Conservation (phyloP, 2,329 filamentous ascomycete genomes). For the Nigrograna mackinnonii region DNA sequence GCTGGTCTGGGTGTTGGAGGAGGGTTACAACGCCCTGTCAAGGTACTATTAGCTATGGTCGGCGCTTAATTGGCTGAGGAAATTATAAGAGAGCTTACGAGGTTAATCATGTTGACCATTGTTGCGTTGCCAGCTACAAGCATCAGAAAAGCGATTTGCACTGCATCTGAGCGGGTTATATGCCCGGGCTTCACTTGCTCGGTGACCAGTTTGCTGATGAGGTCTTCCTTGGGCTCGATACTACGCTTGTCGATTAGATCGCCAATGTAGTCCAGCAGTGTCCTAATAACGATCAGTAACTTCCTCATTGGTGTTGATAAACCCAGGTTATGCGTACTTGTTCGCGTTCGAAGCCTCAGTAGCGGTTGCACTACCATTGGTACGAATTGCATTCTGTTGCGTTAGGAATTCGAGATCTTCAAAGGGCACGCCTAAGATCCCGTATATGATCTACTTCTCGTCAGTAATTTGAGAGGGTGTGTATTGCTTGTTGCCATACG, state of each 20-base stretch:
- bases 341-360: constrained; percentile 52
- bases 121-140: constrained; percentile 58
- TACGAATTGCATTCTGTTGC: constrained; percentile 51
- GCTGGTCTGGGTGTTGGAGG: constrained; percentile 48
- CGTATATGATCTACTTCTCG: constrained; percentile 51
- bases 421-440: constrained; percentile 54
- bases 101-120: constrained; percentile 56
- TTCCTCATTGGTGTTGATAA: neutral
- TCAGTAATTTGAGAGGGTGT: neutral
- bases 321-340: constrained; percentile 26
- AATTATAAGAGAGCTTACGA: constrained; percentile 27
- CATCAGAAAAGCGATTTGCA: constrained; percentile 55
- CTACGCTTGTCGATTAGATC: constrained; percentile 47
- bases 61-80: neutral
- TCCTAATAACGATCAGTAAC: constrained; percentile 23
- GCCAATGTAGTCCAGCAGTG: constrained; percentile 51
- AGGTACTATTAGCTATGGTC: neutral
- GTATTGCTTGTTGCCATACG: constrained; percentile 25
- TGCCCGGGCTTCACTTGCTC: constrained; percentile 33
- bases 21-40: constrained; percentile 49
- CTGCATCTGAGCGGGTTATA: constrained; percentile 28
- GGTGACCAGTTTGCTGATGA: constrained; percentile 47
- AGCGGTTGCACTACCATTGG: constrained; percentile 52
- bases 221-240: constrained; percentile 47
- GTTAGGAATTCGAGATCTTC: constrained; percentile 53